Conservation (phyloP, 495 filamentous ascomycete species). For the Aspergillus asperescens region DNA sequence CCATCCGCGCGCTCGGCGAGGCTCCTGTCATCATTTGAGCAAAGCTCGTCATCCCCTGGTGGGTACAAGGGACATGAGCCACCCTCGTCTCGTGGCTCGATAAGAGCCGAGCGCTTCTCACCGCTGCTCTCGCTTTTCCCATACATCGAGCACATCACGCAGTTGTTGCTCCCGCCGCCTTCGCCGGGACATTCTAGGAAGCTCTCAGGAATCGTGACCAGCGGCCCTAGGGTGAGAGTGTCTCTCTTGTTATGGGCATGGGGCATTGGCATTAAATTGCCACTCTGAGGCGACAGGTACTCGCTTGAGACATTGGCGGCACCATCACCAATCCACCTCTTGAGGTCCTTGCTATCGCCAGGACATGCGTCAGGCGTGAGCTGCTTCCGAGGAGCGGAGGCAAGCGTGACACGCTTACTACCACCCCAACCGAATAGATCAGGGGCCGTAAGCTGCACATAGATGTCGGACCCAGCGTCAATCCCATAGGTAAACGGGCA, state of each 20-base stretch:
- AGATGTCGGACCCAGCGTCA: slow-evolving; percentile 22
- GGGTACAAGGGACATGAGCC: background rate
- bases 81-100: background rate
- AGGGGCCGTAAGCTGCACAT: slow-evolving; percentile 17
- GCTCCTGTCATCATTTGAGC: background rate
- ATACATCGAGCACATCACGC: slow-evolving; percentile 1
- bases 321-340: background rate
- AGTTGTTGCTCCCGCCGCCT: background rate
- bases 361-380: background rate
- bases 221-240: slow-evolving; percentile 1
- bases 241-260: background rate
- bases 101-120: background rate
- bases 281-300: background rate
- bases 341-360: background rate
- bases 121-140: background rate
- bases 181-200: slow-evolving; percentile 2
- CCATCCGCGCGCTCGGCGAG: background rate
- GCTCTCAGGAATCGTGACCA: slow-evolving; percentile 2
- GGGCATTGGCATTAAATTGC: background rate
- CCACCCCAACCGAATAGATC: slow-evolving; percentile 15
- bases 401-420: background rate
- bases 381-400: slow-evolving; percentile 1
- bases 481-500: slow-evolving; percentile 27
- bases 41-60: background rate
- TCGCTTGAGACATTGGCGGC: background rate